Evolutionary conservation across 768 basidiomycete species (phyloP), one percentile per base, ranked within the genome.

Genomic region (Myochromella boudieri): DNA sequence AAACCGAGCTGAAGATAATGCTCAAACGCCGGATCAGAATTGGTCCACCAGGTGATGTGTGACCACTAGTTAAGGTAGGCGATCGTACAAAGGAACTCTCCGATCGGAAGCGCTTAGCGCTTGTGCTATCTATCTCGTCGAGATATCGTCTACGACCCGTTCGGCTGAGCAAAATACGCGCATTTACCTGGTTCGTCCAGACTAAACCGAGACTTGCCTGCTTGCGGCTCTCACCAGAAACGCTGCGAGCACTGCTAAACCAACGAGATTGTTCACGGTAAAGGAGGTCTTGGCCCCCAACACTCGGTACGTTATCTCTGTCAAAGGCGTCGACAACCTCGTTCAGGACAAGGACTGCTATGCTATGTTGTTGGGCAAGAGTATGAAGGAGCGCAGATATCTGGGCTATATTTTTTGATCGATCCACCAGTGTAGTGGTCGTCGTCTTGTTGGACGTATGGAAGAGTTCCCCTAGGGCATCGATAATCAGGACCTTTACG

Each of bases 171-270:
- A 95, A 84, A 37, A 97, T 77, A 18, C 95, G 80, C 3, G 76
- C 77, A 55, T 95, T 95, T 46, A 98, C 74, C 58, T 91, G 87
- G 64, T 95, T 97, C 12, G 95, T 88, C 95, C 95, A 98, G 7
- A 83, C 84, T 41, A 97, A 81, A 2, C 95, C 95, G 2, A 98
- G 70, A 29, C 79, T 81, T 0, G 89, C 92, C 65, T 95, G 88
- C 59, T 93, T 92, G 36, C 62, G 66, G 47, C 76, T 69, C 48
- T 82, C 81, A 1, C 80, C 80, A 0, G 78, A 74, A 18, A 80
- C 60, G 43, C 70, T 78, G 56, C 82, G 75, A 18, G 81, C 80
- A 14, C 84, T 78, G 31, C 75, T 77, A 61, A 95, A 97, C 81
- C 85, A 84, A 14, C 79, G 78, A 2, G 84, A 75, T 58, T 95